phyloP scores from a whole-genome alignment of 2,329 filamentous ascomycete species.

The Colletotrichum tropicale region DNA sequence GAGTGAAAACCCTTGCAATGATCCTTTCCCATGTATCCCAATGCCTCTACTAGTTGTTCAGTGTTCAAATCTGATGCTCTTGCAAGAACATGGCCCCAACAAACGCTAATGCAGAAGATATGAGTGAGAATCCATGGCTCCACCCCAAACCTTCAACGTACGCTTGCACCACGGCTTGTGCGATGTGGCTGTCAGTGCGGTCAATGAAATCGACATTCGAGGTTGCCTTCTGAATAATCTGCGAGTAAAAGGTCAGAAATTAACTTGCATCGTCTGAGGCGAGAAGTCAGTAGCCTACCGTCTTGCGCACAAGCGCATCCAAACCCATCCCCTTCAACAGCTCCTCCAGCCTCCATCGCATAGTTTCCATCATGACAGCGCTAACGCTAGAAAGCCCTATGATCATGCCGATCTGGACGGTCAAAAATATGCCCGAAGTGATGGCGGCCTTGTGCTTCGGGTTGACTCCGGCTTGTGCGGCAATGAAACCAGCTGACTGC shows the following conservation, averaged over 20 bases:
- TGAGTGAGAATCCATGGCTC: slow-evolving; percentile 36
- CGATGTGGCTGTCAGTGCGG: slow-evolving; percentile 25
- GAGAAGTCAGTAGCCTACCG: neutral
- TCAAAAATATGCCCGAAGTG: slow-evolving; percentile 44
- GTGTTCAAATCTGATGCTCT: slow-evolving; percentile 25
- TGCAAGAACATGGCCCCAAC: slow-evolving; percentile 28
- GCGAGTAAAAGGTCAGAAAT: neutral
- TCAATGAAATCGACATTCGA: slow-evolving; percentile 37
- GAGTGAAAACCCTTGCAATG: neutral
- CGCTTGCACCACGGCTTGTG: slow-evolving; percentile 31
- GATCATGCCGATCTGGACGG: slow-evolving; percentile 38
- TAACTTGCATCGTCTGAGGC: neutral
- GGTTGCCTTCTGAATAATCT: slow-evolving; percentile 35
- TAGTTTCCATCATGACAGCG: slow-evolving; percentile 32
- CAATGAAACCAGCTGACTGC: slow-evolving; percentile 45
- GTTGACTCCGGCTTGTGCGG: slow-evolving; percentile 43
- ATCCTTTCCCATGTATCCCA: neutral
- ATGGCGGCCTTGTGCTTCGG: slow-evolving; percentile 42
- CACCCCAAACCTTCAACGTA: slow-evolving; percentile 39
- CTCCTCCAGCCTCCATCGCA: slow-evolving; percentile 19
- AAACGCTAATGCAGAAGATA: slow-evolving; percentile 29
- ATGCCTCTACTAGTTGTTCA: neutral
- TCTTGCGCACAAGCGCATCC: slow-evolving; percentile 2
- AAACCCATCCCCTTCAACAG: slow-evolving; percentile 18
- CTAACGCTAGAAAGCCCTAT: slow-evolving; percentile 42